Base-by-base conservation (phyloP, 2,329 filamentous ascomycete genomes). In the Cladosporium sp. region DNA sequence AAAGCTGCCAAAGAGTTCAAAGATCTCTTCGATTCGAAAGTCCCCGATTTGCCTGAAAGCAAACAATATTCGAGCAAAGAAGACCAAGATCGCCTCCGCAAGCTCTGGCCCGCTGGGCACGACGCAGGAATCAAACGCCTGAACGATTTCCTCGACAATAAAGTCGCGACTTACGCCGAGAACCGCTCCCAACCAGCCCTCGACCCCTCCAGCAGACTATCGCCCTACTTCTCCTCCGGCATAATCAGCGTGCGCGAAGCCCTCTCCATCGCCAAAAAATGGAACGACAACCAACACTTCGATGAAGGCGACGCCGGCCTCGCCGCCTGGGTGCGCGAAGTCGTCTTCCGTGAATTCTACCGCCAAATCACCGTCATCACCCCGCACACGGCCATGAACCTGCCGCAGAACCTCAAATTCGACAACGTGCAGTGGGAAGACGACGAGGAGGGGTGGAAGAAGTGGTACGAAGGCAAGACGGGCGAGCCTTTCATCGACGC, bases 21-120 rank as follows among this genome's bases (percentile, higher is more conserved):
- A 8, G 62, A 73, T 0, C 64, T 89, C 0, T 91, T 91, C 58
- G 74, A 80, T 2, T 72, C 71, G 42, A 56, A 72, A 56, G 58
- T 70, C 0, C 72, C 72, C 1, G 51, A 59, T 1, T 54, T 69
- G 12, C 67, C 68, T 13, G 62, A 70, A 39, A 71, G 66, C 55
- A 75, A 76, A 54, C 60, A 66, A 34, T 74, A 72, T 51, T 49
- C 56, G 5, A 66, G 54, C 9, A 58, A 70, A 4, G 67, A 72
- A 43, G 71, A 74, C 15, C 58, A 57, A 13, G 65, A 70, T 13
- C 60, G 67, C 12, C 67, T 75, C 8, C 64, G 71, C 15, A 68
- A 69, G 36, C 63, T 75, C 4, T 76, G 72, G 73, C 73, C 73
- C 8, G 64, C 72, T 4, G 72, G 72, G 1, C 70, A 75, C 54